phyloP scores from a whole-genome alignment of 208 protist genomes.

The Endotrypanum monterogeii region DNA sequence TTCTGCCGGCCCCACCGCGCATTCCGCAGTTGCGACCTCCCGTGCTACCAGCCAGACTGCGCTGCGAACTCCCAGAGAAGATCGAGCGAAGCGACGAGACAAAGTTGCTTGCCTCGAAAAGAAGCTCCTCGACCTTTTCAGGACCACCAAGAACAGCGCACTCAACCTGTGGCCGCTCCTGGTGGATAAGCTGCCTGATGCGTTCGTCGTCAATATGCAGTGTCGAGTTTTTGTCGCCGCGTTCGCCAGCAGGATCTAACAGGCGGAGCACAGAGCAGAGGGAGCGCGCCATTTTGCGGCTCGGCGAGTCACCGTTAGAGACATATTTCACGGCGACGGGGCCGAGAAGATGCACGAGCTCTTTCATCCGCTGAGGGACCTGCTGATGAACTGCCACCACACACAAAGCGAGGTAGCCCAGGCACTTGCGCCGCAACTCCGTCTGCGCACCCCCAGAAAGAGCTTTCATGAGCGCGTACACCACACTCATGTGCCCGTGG shows the following conservation, averaged over 20 bases:
- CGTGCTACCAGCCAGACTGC: slow-evolving; percentile 3
- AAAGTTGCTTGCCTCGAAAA: slow-evolving; percentile 63
- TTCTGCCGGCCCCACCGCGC: background rate
- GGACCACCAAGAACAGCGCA: slow-evolving; percentile 36
- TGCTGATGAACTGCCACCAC: slow-evolving; percentile 37
- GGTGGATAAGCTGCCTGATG: slow-evolving; percentile 54
- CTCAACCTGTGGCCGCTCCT: slow-evolving; percentile 51
- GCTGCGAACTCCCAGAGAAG: slow-evolving; percentile 23
- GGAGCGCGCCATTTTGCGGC: slow-evolving; percentile 80
- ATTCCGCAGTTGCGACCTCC: background rate
- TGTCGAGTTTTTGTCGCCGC: slow-evolving; percentile 5
- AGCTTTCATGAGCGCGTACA: slow-evolving; percentile 44
- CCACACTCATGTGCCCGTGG: slow-evolving; percentile 43
- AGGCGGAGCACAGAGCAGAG: slow-evolving; percentile 68
- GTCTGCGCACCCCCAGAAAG: slow-evolving; percentile 68
- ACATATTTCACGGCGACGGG: slow-evolving; percentile 51
- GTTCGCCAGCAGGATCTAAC: slow-evolving; percentile 8
- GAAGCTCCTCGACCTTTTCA: slow-evolving; percentile 41
- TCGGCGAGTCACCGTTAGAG: slow-evolving; percentile 64
- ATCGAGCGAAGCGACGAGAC: slow-evolving; percentile 48
- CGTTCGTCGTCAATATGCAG: slow-evolving; percentile 45
- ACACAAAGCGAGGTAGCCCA: slow-evolving; percentile 79
- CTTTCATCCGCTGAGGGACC: slow-evolving; percentile 12
- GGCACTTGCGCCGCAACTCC: slow-evolving; percentile 76
- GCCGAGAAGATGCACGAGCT: slow-evolving; percentile 14